A percentile compares a stretch with the other conserved stretches of the same genome.
These are phyloP conservation scores for Aureobasidium pullulans DNA, from an alignment of 2,329 filamentous ascomycete genomes.

Conservation along the genomic window DNA sequence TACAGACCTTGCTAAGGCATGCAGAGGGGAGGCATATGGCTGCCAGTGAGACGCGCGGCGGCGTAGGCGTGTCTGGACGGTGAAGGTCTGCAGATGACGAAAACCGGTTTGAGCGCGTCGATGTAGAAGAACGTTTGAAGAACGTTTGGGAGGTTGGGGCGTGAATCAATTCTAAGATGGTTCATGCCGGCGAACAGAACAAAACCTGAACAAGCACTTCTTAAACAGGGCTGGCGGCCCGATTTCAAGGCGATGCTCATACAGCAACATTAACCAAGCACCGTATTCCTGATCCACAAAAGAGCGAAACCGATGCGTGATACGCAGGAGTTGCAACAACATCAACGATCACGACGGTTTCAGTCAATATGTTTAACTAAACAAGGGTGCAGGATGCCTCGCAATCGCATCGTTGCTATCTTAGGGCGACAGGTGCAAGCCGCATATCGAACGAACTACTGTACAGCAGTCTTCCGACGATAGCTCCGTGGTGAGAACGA, in stretches of 20 bases:
- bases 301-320: slow-evolving; percentile 1
- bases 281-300: neutral
- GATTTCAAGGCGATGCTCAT: neutral
- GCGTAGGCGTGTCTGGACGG: neutral
- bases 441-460: neutral
- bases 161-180: neutral
- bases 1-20: neutral
- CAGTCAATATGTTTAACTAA: neutral
- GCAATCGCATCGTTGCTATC: slow-evolving; percentile 2
- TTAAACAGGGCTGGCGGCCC: slow-evolving; percentile 1
- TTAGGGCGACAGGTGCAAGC: neutral
- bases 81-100: neutral
- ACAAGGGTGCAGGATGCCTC: neutral
- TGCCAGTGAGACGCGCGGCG: slow-evolving; percentile 9
- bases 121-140: slow-evolving; percentile 8
- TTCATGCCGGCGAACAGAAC: neutral
- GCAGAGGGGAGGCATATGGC: neutral
- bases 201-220: neutral
- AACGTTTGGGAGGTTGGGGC: neutral
- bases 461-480: neutral
- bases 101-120: slow-evolving; percentile 1
- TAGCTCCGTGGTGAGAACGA: neutral
- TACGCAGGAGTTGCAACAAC: neutral
- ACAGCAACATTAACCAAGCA: neutral
- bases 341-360: neutral